A percentile compares a stretch with the other conserved stretches of the same genome.
Conservation (phyloP, 2,329 filamentous ascomycete genomes). For the Alternaria tenuissima region DNA sequence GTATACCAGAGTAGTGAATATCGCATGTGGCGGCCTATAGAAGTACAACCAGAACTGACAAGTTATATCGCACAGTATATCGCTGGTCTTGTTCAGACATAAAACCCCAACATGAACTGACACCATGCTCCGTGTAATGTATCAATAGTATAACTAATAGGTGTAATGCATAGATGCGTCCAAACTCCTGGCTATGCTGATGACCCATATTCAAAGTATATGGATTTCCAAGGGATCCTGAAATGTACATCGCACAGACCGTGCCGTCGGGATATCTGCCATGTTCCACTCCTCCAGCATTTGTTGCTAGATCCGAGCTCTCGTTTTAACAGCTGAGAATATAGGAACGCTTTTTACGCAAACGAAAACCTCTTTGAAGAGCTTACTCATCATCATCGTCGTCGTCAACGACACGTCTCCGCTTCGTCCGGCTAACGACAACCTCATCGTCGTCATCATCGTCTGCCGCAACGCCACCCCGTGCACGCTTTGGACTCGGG, state of each 20-base stretch:
- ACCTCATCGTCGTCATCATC: conserved; percentile 50
- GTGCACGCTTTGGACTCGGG: conserved; percentile 52
- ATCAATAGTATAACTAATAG: conserved; percentile 8
- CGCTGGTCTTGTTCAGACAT: background rate
- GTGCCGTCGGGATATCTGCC: background rate
- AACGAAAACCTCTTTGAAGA: background rate
- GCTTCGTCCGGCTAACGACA: conserved; percentile 44
- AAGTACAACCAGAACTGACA: background rate
- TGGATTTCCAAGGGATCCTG: background rate
- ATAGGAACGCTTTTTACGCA: background rate
- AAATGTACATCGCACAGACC: background rate
- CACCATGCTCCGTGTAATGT: background rate
- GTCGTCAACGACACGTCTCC: conserved; percentile 57
- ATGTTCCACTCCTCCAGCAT: background rate
- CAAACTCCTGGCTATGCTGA: conserved; percentile 37
- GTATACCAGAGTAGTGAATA: background rate
- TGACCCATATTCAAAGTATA: conserved; percentile 11
- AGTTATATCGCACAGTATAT: background rate
- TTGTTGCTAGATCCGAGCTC: background rate
- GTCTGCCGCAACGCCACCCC: conserved; percentile 37
- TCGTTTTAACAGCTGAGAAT: background rate
- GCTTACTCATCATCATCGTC: conserved; percentile 57
- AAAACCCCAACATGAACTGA: background rate
- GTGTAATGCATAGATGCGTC: conserved; percentile 8
- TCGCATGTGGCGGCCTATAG: background rate